Evolutionary conservation across 2,329 filamentous ascomycete genomes (phyloP), one percentile per base, ranked within the genome.

Genomic region (Verticillium tricorpus): DNA sequence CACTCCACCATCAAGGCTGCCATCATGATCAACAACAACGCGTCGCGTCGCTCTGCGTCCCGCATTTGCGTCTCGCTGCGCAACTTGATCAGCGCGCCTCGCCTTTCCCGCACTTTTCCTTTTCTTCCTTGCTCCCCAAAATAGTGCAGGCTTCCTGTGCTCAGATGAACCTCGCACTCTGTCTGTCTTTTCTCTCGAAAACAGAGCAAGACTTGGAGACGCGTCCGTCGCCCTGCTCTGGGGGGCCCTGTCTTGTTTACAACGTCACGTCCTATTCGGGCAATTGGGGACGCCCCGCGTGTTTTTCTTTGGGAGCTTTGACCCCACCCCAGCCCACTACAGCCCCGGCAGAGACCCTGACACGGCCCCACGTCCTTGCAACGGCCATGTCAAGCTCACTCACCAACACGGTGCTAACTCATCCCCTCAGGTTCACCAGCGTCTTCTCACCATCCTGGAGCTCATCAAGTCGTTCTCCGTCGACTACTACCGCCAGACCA

Each of bases 401-500:
- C n/a, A 25, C 11, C 19, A 35, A 56, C 62, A 11, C 12, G 58
- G 61, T 58, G 61, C 76, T 84, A 75, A 84, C 75, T 32, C 62
- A 19, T 50, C 3, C 58, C 40, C 63, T 31, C 73, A 94, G 91
- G 87, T 94, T 67, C 86, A 91, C 69, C 83, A 90, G 71, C 87
- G 91, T 61, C 87, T 96, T 67, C 87, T 89, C 66, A 91, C 89
- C 62, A 89, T 97, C 58, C 87, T 93, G 71, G 87, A 89, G 64
- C 85, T 92, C 50, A 88, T 97, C 72, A 89, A 90, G 71, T 89
- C 88, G 63, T 89, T 96, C 69, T 89, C 91, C 66, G 85, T 87
- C 70, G 91, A 93, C 69, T 97, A 96, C 78, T 86, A 96, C 71
- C 89, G 92, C 72, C 92, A 97, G 81, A 93, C 91, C 69, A 92